Percentiles rank a stretch among this genome's conserved stretches.
phyloP scores from a whole-genome alignment of 768 basidiomycete genomes.

The Auriscalpium vulgare region DNA sequence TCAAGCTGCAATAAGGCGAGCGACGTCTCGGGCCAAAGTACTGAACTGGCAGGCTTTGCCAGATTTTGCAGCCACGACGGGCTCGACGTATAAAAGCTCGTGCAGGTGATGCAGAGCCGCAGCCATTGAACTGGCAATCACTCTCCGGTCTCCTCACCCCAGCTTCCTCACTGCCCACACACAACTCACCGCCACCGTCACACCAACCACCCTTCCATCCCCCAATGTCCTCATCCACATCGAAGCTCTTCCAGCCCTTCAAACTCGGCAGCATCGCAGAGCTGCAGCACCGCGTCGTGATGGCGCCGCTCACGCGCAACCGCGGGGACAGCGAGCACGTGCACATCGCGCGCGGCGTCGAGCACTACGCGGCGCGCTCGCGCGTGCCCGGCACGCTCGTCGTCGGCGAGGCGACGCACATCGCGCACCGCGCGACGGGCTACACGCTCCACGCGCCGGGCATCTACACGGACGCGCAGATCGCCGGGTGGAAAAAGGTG shows the following conservation, averaged over 20 bases:
- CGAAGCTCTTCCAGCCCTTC: constrained; percentile 16
- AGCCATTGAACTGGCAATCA: no score
- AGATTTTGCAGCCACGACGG: no score
- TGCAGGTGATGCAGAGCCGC: no score
- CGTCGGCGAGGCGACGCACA: constrained; percentile 28
- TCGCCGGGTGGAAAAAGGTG: constrained; percentile 3
- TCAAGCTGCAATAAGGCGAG: no score
- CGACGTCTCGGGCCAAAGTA: no score
- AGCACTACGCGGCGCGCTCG: constrained; percentile 9
- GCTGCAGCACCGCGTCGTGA: constrained; percentile 15
- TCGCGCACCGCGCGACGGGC: constrained; percentile 18
- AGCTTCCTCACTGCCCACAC: no score
- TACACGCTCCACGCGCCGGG: constrained; percentile 24
- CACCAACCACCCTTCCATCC: no score
- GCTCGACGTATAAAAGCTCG: no score
- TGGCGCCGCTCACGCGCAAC: constrained; percentile 18
- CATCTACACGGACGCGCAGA: constrained; percentile 9
- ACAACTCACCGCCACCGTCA: no score
- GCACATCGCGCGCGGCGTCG: constrained; percentile 3
- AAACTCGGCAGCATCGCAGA: constrained; percentile 6
- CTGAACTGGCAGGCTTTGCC: no score
- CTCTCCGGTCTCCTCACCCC: no score
- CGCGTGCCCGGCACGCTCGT: constrained; percentile 8
- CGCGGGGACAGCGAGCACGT: constrained; percentile 9
- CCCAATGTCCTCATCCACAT: no score